Evolutionary conservation across 2,329 filamentous ascomycete species (phyloP).

Genomic region (Aspergillus fructus): DNA sequence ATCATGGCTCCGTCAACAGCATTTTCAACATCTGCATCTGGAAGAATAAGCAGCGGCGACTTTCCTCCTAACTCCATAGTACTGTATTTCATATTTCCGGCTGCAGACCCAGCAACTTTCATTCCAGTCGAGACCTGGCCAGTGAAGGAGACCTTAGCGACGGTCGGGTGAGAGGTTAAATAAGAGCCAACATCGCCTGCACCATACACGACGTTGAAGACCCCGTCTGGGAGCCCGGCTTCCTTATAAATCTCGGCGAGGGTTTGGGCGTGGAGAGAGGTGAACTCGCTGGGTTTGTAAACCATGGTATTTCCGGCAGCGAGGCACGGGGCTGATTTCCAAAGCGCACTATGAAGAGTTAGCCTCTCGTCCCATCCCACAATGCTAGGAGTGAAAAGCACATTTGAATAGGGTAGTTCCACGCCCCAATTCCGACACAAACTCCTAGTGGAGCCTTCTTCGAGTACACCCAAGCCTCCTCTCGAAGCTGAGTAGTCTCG

Average conservation of each 20-base stretch:
- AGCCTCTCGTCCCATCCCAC: not conserved
- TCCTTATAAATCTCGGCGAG: slow-evolving; percentile 75
- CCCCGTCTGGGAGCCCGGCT: slow-evolving; percentile 75
- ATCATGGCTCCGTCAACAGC: slow-evolving; percentile 92
- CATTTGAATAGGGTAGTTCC: slow-evolving; percentile 92
- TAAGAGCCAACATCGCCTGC: slow-evolving; percentile 74
- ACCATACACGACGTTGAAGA: slow-evolving; percentile 85
- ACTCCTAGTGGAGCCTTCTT: slow-evolving; percentile 79
- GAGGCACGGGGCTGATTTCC: slow-evolving; percentile 84
- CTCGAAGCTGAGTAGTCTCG: slow-evolving; percentile 70
- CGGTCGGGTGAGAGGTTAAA: slow-evolving; percentile 67
- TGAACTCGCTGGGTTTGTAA: slow-evolving; percentile 87
- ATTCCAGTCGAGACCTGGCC: slow-evolving; percentile 80
- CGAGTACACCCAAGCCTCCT: slow-evolving; percentile 79
- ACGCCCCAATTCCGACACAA: slow-evolving; percentile 83
- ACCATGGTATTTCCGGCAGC: slow-evolving; percentile 88
- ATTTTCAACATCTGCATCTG: slow-evolving; percentile 72
- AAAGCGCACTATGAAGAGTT: slow-evolving; percentile 59
- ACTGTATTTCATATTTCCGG: slow-evolving; percentile 80
- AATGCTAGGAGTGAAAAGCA: slow-evolving; percentile 21
- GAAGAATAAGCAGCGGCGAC: slow-evolving; percentile 75
- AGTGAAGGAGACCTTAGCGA: slow-evolving; percentile 88
- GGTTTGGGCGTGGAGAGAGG: slow-evolving; percentile 74
- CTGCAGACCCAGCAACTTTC: slow-evolving; percentile 75
- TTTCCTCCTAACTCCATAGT: slow-evolving; percentile 93